A percentile compares a stretch with the other conserved stretches of the same genome.
These are phyloP conservation scores for Sporormia fimetaria DNA, from an alignment of 495 filamentous ascomycete species.

Conservation along the genomic window DNA sequence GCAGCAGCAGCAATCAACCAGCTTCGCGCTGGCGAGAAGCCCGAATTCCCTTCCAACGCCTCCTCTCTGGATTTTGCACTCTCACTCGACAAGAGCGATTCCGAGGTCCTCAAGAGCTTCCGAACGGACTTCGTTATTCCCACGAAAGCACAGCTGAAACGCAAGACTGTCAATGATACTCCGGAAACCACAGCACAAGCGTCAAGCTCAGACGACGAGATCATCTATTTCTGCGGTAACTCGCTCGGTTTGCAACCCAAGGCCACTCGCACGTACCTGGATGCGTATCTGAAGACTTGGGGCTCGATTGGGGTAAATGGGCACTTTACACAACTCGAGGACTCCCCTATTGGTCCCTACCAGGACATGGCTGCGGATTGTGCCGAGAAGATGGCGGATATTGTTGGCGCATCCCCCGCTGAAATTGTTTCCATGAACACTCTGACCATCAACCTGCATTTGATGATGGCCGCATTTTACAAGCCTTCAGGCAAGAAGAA, in stretches of 20 bases:
- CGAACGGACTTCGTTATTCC: no score
- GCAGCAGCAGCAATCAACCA: no score
- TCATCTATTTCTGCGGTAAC: conserved; percentile 92
- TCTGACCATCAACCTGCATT: conserved; percentile 80
- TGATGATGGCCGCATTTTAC: conserved; percentile 90
- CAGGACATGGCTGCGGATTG: conserved; percentile 65
- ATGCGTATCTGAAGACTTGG: conserved; percentile 75
- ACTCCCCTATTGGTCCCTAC: conserved; percentile 66
- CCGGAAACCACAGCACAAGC: neutral
- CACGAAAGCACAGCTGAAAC: no score
- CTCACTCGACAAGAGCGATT: no score
- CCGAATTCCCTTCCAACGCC: no score
- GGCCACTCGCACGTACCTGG: conserved; percentile 55
- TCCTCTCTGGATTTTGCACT: no score
- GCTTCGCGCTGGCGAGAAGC: no score
- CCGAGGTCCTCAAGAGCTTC: no score
- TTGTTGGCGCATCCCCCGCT: conserved; percentile 67
- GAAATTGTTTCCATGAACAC: conserved; percentile 95
- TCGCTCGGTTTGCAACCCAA: conserved; percentile 85
- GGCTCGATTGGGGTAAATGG: conserved; percentile 86
- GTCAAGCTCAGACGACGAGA: conserved; percentile 29
- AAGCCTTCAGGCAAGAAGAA: conserved; percentile 59
- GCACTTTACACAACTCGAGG: conserved; percentile 75
- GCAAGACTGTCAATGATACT: neutral
- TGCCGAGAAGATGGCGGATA: conserved; percentile 59